Conservation (phyloP, 768 basidiomycete genomes). For the Vararia minispora region DNA sequence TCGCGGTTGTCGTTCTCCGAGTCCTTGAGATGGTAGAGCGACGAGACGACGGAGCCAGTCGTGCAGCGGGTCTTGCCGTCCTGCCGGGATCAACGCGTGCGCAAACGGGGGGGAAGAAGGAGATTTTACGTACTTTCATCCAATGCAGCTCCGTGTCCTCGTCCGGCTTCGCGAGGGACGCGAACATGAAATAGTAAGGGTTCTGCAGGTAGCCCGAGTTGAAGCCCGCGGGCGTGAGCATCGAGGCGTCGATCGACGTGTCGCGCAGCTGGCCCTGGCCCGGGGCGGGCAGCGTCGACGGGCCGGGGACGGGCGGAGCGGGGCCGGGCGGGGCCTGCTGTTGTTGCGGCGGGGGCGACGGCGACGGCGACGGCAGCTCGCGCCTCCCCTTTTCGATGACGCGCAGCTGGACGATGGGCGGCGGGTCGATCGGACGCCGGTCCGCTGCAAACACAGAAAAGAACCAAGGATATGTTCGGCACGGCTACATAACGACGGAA, state of each 20-base stretch:
- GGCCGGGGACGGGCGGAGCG: constrained; percentile 1
- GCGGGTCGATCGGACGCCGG: constrained; percentile 93
- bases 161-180: constrained; percentile 79
- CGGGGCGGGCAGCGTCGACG: not conserved
- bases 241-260: constrained; percentile 7
- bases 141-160: constrained; percentile 85
- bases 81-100: constrained; percentile 22
- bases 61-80: constrained; percentile 89
- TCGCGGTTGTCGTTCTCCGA: constrained; percentile 49
- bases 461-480: not conserved
- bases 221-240: constrained; percentile 15
- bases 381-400: constrained; percentile 57
- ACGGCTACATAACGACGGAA: constrained; percentile 4
- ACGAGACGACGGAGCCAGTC: constrained; percentile 83
- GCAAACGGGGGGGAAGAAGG: constrained; percentile 2
- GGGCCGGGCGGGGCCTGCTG: constrained; percentile 3
- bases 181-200: constrained; percentile 95
- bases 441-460: constrained; percentile 44
- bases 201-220: constrained; percentile 71
- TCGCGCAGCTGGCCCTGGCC: not conserved
- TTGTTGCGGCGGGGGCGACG: constrained; percentile 10
- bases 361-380: constrained; percentile 14
- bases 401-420: constrained; percentile 90
- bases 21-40: constrained; percentile 78
- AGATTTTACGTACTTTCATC: constrained; percentile 48